Percentiles rank a stretch among this genome's conserved stretches.
Evolutionary conservation across 164 flowering plant genomes (phyloP).

Genomic region (Nymphaea colorata): DNA sequence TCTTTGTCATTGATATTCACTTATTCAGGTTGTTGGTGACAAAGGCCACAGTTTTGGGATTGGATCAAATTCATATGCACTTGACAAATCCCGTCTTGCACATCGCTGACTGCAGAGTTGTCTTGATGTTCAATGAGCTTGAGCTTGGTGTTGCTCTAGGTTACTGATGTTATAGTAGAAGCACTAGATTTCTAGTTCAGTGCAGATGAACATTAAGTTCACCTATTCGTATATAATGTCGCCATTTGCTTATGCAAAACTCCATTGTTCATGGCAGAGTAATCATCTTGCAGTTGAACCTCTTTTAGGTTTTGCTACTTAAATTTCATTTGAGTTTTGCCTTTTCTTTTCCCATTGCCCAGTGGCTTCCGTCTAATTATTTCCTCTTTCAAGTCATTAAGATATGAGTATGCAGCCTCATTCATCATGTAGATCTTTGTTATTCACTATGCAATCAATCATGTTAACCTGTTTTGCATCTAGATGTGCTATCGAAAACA

Average conservation of each 20-base stretch:
- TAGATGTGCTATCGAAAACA: too few relatives aligned
- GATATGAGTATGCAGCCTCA: background rate
- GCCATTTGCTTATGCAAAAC: background rate
- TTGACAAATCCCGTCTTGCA: slow-evolving; percentile 45
- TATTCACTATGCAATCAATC: too few relatives aligned
- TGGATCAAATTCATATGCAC: slow-evolving; percentile 55
- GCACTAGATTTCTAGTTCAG: slow-evolving; percentile 17
- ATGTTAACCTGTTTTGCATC: too few relatives aligned
- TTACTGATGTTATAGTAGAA: slow-evolving; percentile 15
- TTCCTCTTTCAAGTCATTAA: background rate
- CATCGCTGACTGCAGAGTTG: slow-evolving; percentile 41
- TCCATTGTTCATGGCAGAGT: background rate
- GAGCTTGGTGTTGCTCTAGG: slow-evolving; percentile 1
- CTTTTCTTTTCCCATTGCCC: background rate
- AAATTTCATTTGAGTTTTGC: background rate
- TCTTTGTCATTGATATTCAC: background rate
- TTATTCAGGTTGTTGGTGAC: slow-evolving; percentile 49
- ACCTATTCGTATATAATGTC: background rate
- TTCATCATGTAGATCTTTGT: background rate
- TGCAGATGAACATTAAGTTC: slow-evolving; percentile 7
- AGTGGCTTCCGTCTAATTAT: background rate
- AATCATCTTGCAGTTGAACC: background rate
- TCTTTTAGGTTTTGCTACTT: background rate
- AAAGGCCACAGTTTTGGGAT: slow-evolving; percentile 56
- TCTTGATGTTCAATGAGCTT: slow-evolving; percentile 3